phyloP scores from a whole-genome alignment of 2,329 filamentous ascomycete species.

The Xylaria polymorpha region DNA sequence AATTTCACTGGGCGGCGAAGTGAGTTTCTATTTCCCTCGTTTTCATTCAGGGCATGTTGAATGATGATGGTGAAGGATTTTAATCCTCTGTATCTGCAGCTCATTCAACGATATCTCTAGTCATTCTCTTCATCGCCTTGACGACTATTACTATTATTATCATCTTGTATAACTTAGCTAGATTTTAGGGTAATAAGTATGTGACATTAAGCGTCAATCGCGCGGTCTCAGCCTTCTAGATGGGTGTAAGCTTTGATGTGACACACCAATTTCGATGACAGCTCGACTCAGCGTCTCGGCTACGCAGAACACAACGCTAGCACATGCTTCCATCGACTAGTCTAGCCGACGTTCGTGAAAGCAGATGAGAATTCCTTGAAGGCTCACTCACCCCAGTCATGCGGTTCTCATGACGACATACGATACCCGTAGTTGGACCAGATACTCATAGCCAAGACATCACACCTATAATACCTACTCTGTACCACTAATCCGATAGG shows the following conservation, averaged over 20 bases:
- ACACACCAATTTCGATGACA: slow-evolving; percentile 3
- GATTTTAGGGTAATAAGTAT: not conserved
- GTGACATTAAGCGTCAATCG: not conserved
- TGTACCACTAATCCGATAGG: slow-evolving; percentile 8
- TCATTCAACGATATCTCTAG: too few species aligned
- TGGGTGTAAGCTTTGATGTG: slow-evolving; percentile 2
- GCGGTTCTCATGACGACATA: slow-evolving; percentile 10
- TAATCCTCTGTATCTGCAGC: not conserved
- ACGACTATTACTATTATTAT: not conserved
- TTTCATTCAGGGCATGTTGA: not conserved
- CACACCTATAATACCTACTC: not conserved
- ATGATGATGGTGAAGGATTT: not conserved
- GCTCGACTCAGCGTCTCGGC: slow-evolving; percentile 5
- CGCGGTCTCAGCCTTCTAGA: not conserved
- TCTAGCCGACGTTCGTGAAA: not conserved
- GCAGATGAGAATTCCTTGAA: not conserved
- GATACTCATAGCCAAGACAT: slow-evolving; percentile 1
- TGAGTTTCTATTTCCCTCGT: not conserved
- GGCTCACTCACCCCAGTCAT: not conserved
- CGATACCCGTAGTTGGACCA: not conserved
- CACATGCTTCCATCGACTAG: not conserved
- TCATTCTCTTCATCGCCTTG: not conserved
- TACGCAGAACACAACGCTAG: slow-evolving; percentile 15
- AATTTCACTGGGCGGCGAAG: not conserved
- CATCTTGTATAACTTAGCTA: not conserved